Evolutionary conservation across 2,329 filamentous ascomycete genomes (phyloP).

Genomic region (Coniochaeta sp.): DNA sequence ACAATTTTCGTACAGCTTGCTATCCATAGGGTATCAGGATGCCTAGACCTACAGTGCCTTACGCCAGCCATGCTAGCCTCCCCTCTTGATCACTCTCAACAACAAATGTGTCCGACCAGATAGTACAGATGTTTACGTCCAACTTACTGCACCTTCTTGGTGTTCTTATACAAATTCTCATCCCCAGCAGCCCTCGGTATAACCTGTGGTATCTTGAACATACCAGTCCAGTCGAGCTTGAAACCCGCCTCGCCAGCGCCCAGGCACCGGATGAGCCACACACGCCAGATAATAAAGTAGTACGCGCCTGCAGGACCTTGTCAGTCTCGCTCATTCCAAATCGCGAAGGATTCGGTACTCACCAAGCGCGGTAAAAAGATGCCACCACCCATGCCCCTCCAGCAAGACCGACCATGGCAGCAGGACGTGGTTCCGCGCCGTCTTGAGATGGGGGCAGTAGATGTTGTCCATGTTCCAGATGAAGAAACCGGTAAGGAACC

Average conservation of each 20-base stretch:
- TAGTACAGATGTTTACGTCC: not conserved
- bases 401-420: constrained; percentile 75
- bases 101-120: not conserved
- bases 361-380: constrained; percentile 74
- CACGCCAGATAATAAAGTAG: constrained; percentile 76
- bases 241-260: constrained; percentile 68
- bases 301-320: constrained; percentile 41
- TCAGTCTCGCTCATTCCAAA: not conserved
- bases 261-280: constrained; percentile 72
- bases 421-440: constrained; percentile 60
- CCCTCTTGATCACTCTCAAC: not conserved
- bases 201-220: constrained; percentile 43
- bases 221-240: constrained; percentile 59
- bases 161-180: not conserved
- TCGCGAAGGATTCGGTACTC: constrained; percentile 6
- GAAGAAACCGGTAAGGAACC: constrained; percentile 68
- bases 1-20: too few species aligned
- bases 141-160: not conserved
- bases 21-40: too few species aligned
- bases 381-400: constrained; percentile 55
- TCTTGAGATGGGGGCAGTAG: constrained; percentile 60
- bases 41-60: too few species aligned
- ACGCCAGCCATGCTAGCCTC: too few species aligned
- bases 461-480: constrained; percentile 76
- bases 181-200: constrained; percentile 19